Evolutionary conservation across 768 basidiomycete species (phyloP).

Genomic region (Phaeolepiota aurea): DNA sequence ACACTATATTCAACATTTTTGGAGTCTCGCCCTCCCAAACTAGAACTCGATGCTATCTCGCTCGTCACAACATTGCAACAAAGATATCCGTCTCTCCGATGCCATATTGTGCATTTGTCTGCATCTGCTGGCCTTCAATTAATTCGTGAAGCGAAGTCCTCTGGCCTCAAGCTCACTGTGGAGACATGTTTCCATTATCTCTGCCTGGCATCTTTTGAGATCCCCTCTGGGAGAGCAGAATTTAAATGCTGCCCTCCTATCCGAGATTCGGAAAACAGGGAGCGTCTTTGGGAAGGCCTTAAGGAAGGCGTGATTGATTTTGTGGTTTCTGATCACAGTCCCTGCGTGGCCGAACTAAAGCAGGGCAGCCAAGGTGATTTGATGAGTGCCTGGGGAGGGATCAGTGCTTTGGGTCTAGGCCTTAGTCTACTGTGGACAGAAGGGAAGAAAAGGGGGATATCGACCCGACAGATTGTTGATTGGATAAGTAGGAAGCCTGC

Average conservation of each 20-base stretch:
- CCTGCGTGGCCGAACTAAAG: conserved; percentile 80
- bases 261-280: conserved; percentile 62
- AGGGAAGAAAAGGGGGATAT: conserved; percentile 47
- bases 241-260: conserved; percentile 98
- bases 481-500: conserved; percentile 77
- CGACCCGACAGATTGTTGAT: conserved; percentile 53
- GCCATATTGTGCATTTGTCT: conserved; percentile 95
- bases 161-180: conserved; percentile 70
- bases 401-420: conserved; percentile 86
- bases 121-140: conserved; percentile 74
- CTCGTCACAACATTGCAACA: conserved; percentile 63
- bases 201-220: conserved; percentile 59
- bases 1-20: conserved; percentile 77
- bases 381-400: conserved; percentile 92
- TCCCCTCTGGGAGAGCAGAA: conserved; percentile 71
- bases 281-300: conserved; percentile 75
- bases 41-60: conserved; percentile 78
- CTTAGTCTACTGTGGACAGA: conserved; percentile 89
- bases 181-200: conserved; percentile 99
- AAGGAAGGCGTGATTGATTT: conserved; percentile 80
- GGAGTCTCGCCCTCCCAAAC: conserved; percentile 67
- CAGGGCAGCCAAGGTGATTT: conserved; percentile 68
- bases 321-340: conserved; percentile 95
- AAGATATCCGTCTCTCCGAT: conserved; percentile 58
- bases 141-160: conserved; percentile 59